Percentiles rank a stretch among this genome's conserved stretches.
Conservation (phyloP, 75 land plant genomes). For the Selaginella moellendorffii region DNA sequence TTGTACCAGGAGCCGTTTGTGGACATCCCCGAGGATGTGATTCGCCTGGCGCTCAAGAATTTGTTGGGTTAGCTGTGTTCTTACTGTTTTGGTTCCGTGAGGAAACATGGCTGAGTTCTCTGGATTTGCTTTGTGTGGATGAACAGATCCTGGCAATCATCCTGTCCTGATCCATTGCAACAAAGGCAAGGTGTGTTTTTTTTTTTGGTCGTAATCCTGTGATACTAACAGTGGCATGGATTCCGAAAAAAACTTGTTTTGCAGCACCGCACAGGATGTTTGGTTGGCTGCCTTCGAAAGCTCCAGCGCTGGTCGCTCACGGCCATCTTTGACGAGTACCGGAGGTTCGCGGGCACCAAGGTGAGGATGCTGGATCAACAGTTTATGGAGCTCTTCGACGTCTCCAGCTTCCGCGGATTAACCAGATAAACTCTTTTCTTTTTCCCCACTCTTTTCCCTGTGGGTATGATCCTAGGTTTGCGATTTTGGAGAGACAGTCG, state of each 20-base stretch:
- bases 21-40: conserved; percentile 62
- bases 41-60: conserved; percentile 70
- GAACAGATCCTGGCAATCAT: conserved; percentile 65
- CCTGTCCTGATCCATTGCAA: conserved; percentile 86
- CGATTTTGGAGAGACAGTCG: no score
- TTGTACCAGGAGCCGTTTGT: conserved; percentile 89
- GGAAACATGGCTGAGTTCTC: not conserved
- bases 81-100: no score
- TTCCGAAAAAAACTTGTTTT: conserved; percentile 3
- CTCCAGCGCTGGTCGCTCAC: conserved; percentile 66
- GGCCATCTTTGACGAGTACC: conserved; percentile 80
- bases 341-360: conserved; percentile 84
- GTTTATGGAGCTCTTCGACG: conserved; percentile 75
- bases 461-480: no score
- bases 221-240: no score
- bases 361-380: conserved; percentile 69
- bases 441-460: no score
- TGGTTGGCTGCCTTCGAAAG: conserved; percentile 76
- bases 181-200: conserved; percentile 58
- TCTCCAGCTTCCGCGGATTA: conserved; percentile 28
- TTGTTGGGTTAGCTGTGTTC: conserved; percentile 78
- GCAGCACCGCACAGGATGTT: conserved; percentile 88
- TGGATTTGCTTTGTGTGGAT: not conserved
- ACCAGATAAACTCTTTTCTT: no score
- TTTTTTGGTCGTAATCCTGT: not conserved